Evolutionary conservation across 2,329 filamentous ascomycete genomes (phyloP).

Genomic region (Sporothrix brasiliensis): DNA sequence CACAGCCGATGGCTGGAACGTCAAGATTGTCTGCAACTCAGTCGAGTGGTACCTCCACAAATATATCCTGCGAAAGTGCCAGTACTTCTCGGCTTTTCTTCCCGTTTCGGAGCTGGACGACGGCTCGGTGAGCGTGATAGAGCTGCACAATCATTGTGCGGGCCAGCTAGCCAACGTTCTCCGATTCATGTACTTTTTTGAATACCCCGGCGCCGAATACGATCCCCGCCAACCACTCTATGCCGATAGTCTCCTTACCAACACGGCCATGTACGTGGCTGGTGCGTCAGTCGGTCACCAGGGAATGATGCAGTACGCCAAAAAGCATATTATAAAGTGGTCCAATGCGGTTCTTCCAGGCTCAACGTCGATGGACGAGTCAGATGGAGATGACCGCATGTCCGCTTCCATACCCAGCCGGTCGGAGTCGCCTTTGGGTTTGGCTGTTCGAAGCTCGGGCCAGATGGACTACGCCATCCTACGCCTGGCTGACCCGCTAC

Average conservation of each 20-base stretch:
- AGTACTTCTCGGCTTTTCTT: constrained; percentile 27
- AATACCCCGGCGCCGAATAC: constrained; percentile 34
- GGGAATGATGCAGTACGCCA: constrained; percentile 44
- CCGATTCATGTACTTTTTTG: constrained; percentile 40
- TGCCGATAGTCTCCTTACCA: constrained; percentile 35
- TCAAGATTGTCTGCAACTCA: constrained; percentile 28
- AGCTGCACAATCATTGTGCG: constrained; percentile 34
- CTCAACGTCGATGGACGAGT: not conserved
- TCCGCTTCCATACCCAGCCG: not conserved
- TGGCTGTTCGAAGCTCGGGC: not conserved
- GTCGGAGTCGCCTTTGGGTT: not conserved
- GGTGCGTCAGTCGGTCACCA: constrained; percentile 38
- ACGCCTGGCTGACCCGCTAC: constrained; percentile 37
- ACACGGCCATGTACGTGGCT: constrained; percentile 39
- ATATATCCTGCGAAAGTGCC: constrained; percentile 30
- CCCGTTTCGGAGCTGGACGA: not conserved
- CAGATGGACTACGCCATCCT: constrained; percentile 33
- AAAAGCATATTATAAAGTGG: constrained; percentile 50
- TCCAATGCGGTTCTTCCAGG: not conserved
- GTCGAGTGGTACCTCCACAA: constrained; percentile 32
- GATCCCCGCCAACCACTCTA: constrained; percentile 33
- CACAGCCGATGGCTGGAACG: constrained; percentile 26
- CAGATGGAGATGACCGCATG: not conserved
- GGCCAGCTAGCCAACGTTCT: constrained; percentile 37
- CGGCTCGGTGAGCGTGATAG: constrained; percentile 19